phyloP scores from a whole-genome alignment of 2,329 filamentous ascomycete genomes.

The Teratosphaeria gauchensis region DNA sequence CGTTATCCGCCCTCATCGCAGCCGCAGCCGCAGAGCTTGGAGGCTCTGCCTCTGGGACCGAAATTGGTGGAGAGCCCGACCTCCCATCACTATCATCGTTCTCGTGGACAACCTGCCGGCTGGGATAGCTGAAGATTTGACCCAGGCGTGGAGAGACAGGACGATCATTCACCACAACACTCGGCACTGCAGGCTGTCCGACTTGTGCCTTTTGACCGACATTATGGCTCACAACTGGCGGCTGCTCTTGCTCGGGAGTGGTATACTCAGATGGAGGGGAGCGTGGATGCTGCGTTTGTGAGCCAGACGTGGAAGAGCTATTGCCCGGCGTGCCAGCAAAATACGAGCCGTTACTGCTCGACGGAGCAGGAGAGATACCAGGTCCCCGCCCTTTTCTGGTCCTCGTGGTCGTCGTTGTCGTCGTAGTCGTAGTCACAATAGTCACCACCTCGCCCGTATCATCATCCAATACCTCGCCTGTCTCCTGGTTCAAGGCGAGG shows the following conservation, averaged over 20 bases:
- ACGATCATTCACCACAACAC: neutral
- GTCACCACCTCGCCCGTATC: constrained; percentile 22
- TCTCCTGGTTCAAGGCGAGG: constrained; percentile 18
- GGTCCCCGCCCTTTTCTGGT: neutral
- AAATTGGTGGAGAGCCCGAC: neutral
- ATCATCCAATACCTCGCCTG: constrained; percentile 22
- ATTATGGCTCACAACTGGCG: neutral
- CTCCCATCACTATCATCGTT: neutral
- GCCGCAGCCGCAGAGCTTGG: neutral
- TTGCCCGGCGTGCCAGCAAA: neutral
- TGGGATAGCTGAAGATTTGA: neutral
- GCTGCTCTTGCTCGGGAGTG: neutral
- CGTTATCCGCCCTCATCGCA: neutral
- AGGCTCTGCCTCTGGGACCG: neutral
- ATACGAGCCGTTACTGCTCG: neutral
- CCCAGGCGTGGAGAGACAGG: neutral
- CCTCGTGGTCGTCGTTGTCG: constrained; percentile 20
- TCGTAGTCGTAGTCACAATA: constrained; percentile 23
- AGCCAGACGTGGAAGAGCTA: neutral
- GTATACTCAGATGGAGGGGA: neutral
- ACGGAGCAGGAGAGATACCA: neutral
- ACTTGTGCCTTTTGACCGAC: neutral
- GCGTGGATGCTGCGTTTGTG: neutral
- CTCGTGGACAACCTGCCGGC: neutral
- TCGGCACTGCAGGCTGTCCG: neutral